These are phyloP conservation scores for Malania oleifera DNA, from an alignment of 164 flowering plant genomes.

Conservation along the genomic window DNA sequence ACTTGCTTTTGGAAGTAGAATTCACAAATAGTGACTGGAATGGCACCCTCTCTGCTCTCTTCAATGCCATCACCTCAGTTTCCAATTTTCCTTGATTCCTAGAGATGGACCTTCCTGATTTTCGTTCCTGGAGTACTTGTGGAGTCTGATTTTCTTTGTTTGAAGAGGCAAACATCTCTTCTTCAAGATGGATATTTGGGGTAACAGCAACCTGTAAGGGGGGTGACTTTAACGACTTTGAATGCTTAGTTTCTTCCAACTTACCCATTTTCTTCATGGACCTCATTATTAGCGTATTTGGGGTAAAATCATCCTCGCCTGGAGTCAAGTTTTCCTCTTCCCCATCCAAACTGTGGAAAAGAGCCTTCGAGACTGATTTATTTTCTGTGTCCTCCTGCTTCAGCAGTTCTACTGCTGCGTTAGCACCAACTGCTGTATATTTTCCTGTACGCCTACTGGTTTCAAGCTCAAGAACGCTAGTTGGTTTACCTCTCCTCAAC, in stretches of 20 bases:
- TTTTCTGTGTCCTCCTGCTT: conserved; percentile 12
- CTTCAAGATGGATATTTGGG: conserved; percentile 16
- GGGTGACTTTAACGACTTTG: conserved; percentile 19
- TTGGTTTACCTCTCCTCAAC: conserved; percentile 59
- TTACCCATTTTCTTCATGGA: conserved; percentile 30
- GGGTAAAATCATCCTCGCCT: conserved; percentile 63
- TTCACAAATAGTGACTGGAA: conserved; percentile 48
- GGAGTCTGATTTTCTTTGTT: conserved; percentile 58
- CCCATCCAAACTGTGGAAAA: conserved; percentile 21
- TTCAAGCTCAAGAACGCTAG: conserved; percentile 34
- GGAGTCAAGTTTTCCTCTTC: conserved; percentile 44
- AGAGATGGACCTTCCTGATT: conserved; percentile 16
- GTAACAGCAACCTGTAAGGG: conserved; percentile 21
- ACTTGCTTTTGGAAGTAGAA: conserved; percentile 25
- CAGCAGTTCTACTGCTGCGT: conserved; percentile 7
- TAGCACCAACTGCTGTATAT: neutral
- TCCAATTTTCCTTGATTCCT: conserved; percentile 16
- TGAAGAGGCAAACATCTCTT: conserved; percentile 20
- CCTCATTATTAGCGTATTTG: conserved; percentile 27
- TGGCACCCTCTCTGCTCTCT: conserved; percentile 49
- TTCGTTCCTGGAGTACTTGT: conserved; percentile 25
- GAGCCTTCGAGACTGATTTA: conserved; percentile 20
- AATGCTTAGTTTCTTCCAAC: conserved; percentile 23
- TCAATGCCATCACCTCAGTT: conserved; percentile 14
- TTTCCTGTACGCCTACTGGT: conserved; percentile 28